Evolutionary conservation across 1,284 basidiomycete genomes (phyloP).

Genomic region (Tilletiopsis washingtonensis): DNA sequence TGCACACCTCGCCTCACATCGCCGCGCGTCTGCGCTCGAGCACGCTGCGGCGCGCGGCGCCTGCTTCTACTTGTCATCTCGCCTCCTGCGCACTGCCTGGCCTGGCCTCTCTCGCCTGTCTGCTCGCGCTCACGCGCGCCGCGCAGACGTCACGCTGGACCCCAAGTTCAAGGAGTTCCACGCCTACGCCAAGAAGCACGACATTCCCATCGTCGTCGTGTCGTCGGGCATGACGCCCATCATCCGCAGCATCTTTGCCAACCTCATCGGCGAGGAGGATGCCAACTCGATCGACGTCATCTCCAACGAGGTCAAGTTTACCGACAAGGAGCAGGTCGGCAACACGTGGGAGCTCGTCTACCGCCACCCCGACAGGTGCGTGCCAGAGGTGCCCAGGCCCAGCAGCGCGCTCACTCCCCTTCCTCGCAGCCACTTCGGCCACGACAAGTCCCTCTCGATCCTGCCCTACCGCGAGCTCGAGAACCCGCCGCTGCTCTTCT

Average conservation of each 20-base stretch:
- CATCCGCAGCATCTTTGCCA: slow-evolving; percentile 43
- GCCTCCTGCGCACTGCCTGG: too few relatives aligned
- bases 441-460: slow-evolving; percentile 45
- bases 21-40: too few relatives aligned
- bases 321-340: slow-evolving; percentile 41
- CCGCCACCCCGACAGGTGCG: slow-evolving; percentile 40
- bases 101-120: too few relatives aligned
- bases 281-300: slow-evolving; percentile 44
- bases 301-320: slow-evolving; percentile 46
- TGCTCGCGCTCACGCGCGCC: too few relatives aligned
- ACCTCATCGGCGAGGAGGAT: slow-evolving; percentile 46
- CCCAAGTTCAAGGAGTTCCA: slow-evolving; percentile 48
- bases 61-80: too few relatives aligned
- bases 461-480: slow-evolving; percentile 41
- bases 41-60: too few relatives aligned
- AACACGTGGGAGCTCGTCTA: slow-evolving; percentile 44
- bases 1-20: too few relatives aligned
- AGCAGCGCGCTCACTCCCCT: neutral
- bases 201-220: slow-evolving; percentile 45
- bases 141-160: slow-evolving; percentile 39
- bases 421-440: slow-evolving; percentile 35
- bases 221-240: slow-evolving; percentile 46
- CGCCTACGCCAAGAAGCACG: slow-evolving; percentile 40
- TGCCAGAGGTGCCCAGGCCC: neutral
- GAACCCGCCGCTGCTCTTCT: slow-evolving; percentile 43